Base-by-base conservation (phyloP, 2,329 filamentous ascomycete species). In the Neoscytalidium dimidiatum region DNA sequence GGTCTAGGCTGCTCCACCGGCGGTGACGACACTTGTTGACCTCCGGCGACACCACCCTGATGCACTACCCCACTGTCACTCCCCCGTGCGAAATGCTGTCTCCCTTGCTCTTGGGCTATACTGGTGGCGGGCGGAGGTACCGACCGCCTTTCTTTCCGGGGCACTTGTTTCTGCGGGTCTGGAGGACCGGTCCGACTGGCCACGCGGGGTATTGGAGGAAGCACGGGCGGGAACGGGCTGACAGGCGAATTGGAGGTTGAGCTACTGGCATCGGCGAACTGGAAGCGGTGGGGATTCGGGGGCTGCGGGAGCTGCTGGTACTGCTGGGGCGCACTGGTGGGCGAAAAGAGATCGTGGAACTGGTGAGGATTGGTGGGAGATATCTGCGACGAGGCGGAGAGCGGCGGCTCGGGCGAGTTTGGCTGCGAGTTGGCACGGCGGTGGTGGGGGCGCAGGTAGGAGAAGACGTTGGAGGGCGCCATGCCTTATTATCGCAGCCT, bases 401-500 rank as follows among this genome's bases (percentile, higher is more conserved):
- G 71, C 57, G 70, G 72, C 51, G 74, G 72, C 44, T 77, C 74
- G 46, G 76, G 75, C 13, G 74, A 74, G 46, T 71, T 71, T 46
- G 75, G 69, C 49, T 64, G 74, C 64, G 77, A 75, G 68, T 71
- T 71, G 72, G 74, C 74, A 69, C 77, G 76, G 70, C 74, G 77
- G 66, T 74, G 74, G 66, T 78, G 75, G 14, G 75, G 74, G 58
- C 77, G 70, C 21, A 78, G 73, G 68, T 78, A 77, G 63, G 76
- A 65, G 65, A 79, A 78, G 72, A 79, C 74, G 67, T 71, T 75
- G 57, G 75, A 77, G 68, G 76, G 76, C 68, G 76, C 75, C 75
- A 78, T 78, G 49, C 33, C 33, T 64, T 35, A 29, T 26, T 14
- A 41, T 29, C 31, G 60, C 60, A 53, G 53, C 35, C 2, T 43